These are phyloP conservation scores for Fomitopsis pinicola DNA, from an alignment of 1,284 basidiomycete genomes.

Conservation along the genomic window DNA sequence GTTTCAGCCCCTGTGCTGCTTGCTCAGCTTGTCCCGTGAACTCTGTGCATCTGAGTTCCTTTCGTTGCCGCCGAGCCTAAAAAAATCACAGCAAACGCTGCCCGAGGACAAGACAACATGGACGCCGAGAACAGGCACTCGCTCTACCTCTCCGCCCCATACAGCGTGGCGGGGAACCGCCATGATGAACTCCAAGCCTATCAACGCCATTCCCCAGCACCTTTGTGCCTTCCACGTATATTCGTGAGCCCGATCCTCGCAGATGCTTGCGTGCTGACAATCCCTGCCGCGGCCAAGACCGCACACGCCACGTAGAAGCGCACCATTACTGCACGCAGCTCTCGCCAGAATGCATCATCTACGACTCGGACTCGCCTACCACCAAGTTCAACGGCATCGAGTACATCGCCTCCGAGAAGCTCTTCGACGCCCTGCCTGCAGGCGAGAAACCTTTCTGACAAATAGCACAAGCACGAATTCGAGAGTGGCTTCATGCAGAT, in stretches of 20 bases:
- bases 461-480: slow-evolving; percentile 35
- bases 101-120: slow-evolving; percentile 10
- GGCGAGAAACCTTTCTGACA: slow-evolving; percentile 52
- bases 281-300: slow-evolving; percentile 29
- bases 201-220: slow-evolving; percentile 45
- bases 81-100: too few relatives aligned
- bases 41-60: neutral
- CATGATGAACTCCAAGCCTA: slow-evolving; percentile 42
- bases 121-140: slow-evolving; percentile 23
- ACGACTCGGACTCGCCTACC: slow-evolving; percentile 40
- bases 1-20: neutral
- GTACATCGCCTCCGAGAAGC: slow-evolving; percentile 44
- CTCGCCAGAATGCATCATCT: slow-evolving; percentile 33
- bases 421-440: slow-evolving; percentile 36
- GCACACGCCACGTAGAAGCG: slow-evolving; percentile 34
- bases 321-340: slow-evolving; percentile 41
- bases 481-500: slow-evolving; percentile 47
- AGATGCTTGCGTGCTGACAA: too few relatives aligned
- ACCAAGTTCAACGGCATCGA: slow-evolving; percentile 50
- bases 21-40: neutral
- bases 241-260: slow-evolving; percentile 20
- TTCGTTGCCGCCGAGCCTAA: neutral
- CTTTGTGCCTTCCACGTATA: slow-evolving; percentile 41
- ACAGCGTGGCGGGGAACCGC: slow-evolving; percentile 30
- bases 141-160: slow-evolving; percentile 24